Base-by-base conservation (phyloP, 495 filamentous ascomycete species). In the Penicillium maclennaniae region DNA sequence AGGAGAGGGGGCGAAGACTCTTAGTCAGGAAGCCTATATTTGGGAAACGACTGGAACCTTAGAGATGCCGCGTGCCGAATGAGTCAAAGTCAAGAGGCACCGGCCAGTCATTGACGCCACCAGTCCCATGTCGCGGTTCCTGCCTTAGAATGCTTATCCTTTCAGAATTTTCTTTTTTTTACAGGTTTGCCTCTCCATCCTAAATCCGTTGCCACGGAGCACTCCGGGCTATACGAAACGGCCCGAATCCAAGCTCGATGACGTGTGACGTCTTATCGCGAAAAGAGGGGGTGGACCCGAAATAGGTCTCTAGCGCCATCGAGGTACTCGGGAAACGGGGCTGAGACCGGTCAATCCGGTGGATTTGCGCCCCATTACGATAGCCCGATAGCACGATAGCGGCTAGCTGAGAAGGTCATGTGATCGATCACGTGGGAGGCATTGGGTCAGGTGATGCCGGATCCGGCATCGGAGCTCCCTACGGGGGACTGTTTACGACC, bases 1-100 rank as follows among this genome's bases (percentile, higher is more conserved):
- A 65, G 53, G 51, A 55, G 59, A 56, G 56, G 69, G 66, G 67
- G 73, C 61, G 57, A 71, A 69, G 58, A 58, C 56, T 62, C 61
- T 73, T 72, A 67, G 68, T 76, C 66, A 73, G 69, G 43, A 45
- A 50, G 60, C 64, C 38, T 47, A 48, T 49, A 58, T 27, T 38
- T 49, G 53, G 51, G 56, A 60, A 63, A 41, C 31, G 43, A 28
- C 58, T 55, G 61, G 63, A 63, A 63, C 45, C 31, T 47, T 41
- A 42, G 46, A 51, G 39, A 54, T 53, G 60, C 56, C 57, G 56
- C 49, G 51, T 59, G 51, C 58, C 58, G 59, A 47, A 60, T 63
- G 63, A 67, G 61, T 67, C 63, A 67, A 67, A 63, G 50, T 31
- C 51, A 38, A 49, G 43, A 57, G 51, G 49, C 45, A 53, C 54